Conservation (phyloP, 108 stramenopile genomes). For the Fragilariopsis cylindrus region DNA sequence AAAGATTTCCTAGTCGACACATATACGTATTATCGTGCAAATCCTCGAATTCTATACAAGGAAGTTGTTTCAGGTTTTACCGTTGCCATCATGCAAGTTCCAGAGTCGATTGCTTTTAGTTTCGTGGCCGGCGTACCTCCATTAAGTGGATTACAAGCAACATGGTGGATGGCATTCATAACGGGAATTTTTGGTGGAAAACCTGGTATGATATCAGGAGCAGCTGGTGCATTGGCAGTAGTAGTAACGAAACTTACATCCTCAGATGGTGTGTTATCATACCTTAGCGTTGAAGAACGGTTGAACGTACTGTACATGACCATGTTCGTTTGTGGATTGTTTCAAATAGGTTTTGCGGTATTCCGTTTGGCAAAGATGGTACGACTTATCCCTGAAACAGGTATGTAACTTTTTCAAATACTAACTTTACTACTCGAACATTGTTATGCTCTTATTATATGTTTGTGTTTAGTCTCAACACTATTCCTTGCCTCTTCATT, state of each 20-base stretch:
- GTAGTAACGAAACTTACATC: constrained; percentile 49
- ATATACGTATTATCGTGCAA: constrained; percentile 29
- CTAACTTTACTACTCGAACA: too few relatives aligned
- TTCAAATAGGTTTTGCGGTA: constrained; percentile 50
- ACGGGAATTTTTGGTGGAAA: constrained; percentile 59
- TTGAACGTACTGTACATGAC: constrained; percentile 55
- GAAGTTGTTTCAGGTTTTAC: constrained; percentile 58
- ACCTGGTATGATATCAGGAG: constrained; percentile 64
- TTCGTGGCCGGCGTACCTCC: constrained; percentile 68
- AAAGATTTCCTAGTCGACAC: constrained; percentile 26
- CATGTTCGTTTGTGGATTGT: constrained; percentile 51
- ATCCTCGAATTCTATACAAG: constrained; percentile 35
- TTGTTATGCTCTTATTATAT: too few relatives aligned
- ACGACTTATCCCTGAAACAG: constrained; percentile 58
- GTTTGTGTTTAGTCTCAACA: too few relatives aligned
- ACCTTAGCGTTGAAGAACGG: constrained; percentile 39
- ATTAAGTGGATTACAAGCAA: constrained; percentile 52
- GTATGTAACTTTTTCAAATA: constrained; percentile 16
- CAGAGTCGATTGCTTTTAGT: constrained; percentile 60
- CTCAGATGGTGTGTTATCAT: constrained; percentile 47
- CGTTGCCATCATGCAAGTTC: constrained; percentile 65
- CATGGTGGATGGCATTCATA: constrained; percentile 56
- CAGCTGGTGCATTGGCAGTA: constrained; percentile 67
- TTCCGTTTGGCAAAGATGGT: constrained; percentile 54
- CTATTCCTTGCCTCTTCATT: too few relatives aligned